These are phyloP conservation scores for Dicorynia guianensis DNA, from an alignment of 306 rosid species.

Conservation along the genomic window DNA sequence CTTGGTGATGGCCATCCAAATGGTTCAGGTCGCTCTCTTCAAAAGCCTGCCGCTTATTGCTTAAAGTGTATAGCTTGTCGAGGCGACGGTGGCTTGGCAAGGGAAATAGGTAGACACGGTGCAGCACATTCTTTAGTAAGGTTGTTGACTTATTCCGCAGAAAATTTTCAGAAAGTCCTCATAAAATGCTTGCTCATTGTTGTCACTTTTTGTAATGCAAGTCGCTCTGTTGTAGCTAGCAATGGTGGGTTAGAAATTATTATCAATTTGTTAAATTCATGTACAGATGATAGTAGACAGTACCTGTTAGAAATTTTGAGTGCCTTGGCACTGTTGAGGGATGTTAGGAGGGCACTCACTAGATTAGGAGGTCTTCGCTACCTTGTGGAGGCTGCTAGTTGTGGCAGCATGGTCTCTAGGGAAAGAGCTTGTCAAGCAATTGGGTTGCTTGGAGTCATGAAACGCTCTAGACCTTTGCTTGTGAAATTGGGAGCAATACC, in stretches of 20 bases:
- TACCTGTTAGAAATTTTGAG: constrained; percentile 61
- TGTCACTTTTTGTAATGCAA: constrained; percentile 45
- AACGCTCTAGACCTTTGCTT: constrained; percentile 38
- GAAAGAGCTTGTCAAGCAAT: constrained; percentile 61
- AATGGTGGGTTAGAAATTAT: constrained; percentile 48
- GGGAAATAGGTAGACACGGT: constrained; percentile 44
- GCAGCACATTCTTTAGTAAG: constrained; percentile 37
- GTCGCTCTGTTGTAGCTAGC: constrained; percentile 43
- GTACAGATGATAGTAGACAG: constrained; percentile 15
- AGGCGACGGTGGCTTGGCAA: constrained; percentile 49
- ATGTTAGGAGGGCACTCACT: constrained; percentile 50
- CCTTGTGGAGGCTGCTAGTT: constrained; percentile 59
- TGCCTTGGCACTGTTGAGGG: constrained; percentile 46
- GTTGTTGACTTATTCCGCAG: constrained; percentile 47
- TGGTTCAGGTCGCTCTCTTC: constrained; percentile 41
- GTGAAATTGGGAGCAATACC: constrained; percentile 55
- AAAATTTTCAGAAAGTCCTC: constrained; percentile 41
- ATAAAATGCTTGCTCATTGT: constrained; percentile 48
- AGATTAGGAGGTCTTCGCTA: constrained; percentile 43
- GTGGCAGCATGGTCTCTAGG: constrained; percentile 57
- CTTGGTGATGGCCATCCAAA: constrained; percentile 37
- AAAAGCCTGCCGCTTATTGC: constrained; percentile 56
- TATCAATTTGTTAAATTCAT: constrained; percentile 41
- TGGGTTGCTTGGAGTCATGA: constrained; percentile 50
- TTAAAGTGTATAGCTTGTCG: constrained; percentile 53